Evolutionary conservation across 1,139 yeast species (phyloP), one percentile per base, ranked within the genome.

Genomic region (Hyphopichia khmerensis): DNA sequence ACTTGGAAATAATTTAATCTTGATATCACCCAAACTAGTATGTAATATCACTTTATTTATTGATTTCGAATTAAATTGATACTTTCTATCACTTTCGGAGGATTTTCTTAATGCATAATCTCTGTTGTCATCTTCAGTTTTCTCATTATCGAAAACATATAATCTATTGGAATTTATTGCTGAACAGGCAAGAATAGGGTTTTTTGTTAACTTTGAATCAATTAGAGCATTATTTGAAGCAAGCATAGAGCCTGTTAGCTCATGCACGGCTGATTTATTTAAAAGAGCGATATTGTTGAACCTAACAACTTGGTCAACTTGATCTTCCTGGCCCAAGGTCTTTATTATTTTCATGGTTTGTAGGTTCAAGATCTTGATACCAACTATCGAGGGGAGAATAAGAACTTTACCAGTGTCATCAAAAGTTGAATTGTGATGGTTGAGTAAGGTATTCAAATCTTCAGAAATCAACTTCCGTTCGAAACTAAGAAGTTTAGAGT

Each of bases 11-110:
- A 75, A 51, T 23, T 59, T 51, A 30, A 77, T 48, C 31, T 57
- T 59, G 24, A 76, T 72, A 49, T 76, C 80, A 4, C 81, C 81
- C 17, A 64, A 39, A 1, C 75, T 64, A 1, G 81, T 76, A 48
- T 76, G 79, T 13, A 76, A 48, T 1, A 62, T 56, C 2, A 52
- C 65, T 30, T 51, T 40, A 53, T 44, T 15, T 18, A 23, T 14
- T 9, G 26, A 13, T 10, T 33, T 33, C 8, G 36, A 29, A 26
- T 36, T 36, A 15, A 4, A 8, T 23, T 35, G 18, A 13, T 10
- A n/a, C 13, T 26, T 8, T 26, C n/a, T 8, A 4, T 3, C 15
- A 14, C 18, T 16, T 3, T 6, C 18, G n/a, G 27, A 5, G 26
- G 27, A 17, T 5, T 30, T 30, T 3, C 15, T 15, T 14, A 19